Percentiles rank a stretch among this genome's conserved stretches.
These are phyloP conservation scores for Phytophthora crassamura DNA, from an alignment of 352 stramenopile genomes.

Conservation along the genomic window DNA sequence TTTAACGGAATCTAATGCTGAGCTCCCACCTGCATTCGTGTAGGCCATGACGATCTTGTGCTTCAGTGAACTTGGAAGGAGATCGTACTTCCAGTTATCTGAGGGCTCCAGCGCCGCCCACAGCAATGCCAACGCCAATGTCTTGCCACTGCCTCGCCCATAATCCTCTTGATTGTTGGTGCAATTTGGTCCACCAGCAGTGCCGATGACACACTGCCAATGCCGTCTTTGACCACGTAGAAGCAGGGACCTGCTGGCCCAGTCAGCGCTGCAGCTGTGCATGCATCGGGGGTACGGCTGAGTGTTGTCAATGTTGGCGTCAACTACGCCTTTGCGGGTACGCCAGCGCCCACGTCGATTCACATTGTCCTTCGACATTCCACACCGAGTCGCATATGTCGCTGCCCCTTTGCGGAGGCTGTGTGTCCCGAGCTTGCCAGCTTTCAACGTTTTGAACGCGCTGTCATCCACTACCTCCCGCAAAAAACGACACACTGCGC, in stretches of 20 bases:
- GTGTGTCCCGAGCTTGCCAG: conserved; percentile 11
- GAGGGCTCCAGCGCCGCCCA: not conserved
- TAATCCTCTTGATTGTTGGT: conserved; percentile 3
- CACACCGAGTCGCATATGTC: conserved; percentile 16
- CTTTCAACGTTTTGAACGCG: conserved; percentile 12
- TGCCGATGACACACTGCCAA: not conserved
- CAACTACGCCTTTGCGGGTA: conserved; percentile 12
- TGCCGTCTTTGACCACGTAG: conserved; percentile 17
- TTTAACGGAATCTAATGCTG: not conserved
- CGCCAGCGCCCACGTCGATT: conserved; percentile 21
- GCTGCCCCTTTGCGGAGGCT: conserved; percentile 6
- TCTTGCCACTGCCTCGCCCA: conserved; percentile 5
- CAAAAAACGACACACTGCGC: conserved; percentile 16
- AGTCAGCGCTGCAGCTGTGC: conserved; percentile 3
- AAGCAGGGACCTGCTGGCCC: conserved; percentile 20
- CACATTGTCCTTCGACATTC: conserved; percentile 17
- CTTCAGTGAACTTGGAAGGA: conserved; percentile 7
- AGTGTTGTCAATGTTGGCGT: conserved; percentile 20
- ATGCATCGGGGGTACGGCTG: conserved; percentile 14
- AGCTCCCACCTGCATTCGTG: conserved; percentile 1
- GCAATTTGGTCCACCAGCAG: conserved; percentile 17
- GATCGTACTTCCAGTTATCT: not conserved
- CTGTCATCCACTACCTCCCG: conserved; percentile 9
- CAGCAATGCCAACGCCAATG: not conserved
- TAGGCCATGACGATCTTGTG: conserved; percentile 10